Base-by-base conservation (phyloP, 1,139 yeast genomes). In the Suhomyces anneliseae region DNA sequence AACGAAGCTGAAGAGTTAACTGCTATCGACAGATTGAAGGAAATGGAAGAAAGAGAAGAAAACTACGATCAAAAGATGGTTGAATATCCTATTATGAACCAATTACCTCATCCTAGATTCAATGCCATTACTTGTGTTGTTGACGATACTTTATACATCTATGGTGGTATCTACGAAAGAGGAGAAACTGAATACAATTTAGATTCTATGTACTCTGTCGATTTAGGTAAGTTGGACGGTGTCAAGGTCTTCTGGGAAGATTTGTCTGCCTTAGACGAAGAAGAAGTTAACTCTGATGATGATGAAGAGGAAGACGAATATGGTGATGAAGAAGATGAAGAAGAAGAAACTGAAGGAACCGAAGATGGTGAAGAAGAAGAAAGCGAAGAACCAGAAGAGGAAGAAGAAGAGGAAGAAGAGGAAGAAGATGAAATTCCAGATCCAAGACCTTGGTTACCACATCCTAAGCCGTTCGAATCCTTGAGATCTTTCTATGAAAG, bases 381-480 rank as follows among this genome's bases (percentile, higher is more conserved):
- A 11, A 83, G 73, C 12, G 85, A 76, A 24, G 85, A 73, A 12
- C 85, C 76, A 36, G 84, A 76, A 39, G 84, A 79, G 27, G 86
- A 78, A 32, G 87, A 77, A 27, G 87, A 78, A 37, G 88, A 78
- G 34, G 85, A 77, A 38, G 83, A 71, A 19, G 84, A 74, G 39
- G 85, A 76, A 7, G 88, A 81, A 49, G 83, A 82, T 36, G 92
- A 85, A 52, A 81, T 84, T 58, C 96, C 96, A 6, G 98, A 93
- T 66, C 87, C 87, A 39, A 81, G 96, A 65, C 97, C 97, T 27
- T 92, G 97, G 96, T 76, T 93, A 51, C 97, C 98, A 40, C 97
- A 90, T 64, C 99, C 99, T 39, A 90, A 92, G 62, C 86, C 97
- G n/a, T 93, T 93, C 60, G 98, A 93, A 67, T 70, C 81, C 1